Evolutionary conservation across 495 filamentous ascomycete species (phyloP).

Genomic region (Arthonia radiata): DNA sequence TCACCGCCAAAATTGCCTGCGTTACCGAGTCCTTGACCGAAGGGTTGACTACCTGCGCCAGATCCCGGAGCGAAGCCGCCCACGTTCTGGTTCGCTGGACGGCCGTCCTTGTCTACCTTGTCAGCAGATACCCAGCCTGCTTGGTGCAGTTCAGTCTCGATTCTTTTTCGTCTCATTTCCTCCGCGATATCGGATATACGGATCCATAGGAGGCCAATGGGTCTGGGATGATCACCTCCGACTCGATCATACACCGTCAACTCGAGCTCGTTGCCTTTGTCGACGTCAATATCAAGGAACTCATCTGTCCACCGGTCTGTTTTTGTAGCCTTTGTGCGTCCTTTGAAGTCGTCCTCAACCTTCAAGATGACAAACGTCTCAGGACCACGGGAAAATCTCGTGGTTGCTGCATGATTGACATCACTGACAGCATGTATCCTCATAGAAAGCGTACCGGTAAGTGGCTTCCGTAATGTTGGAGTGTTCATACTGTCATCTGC

Average conservation of each 20-base stretch:
- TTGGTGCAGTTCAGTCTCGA: slow-evolving; percentile 75
- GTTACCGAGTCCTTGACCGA: too few relatives aligned
- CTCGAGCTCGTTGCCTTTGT: slow-evolving; percentile 97
- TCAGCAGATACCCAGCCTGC: slow-evolving; percentile 94
- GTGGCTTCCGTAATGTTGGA: slow-evolving; percentile 78
- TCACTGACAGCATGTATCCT: slow-evolving; percentile 73
- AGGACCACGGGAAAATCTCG: slow-evolving; percentile 66
- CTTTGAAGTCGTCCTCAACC: slow-evolving; percentile 78
- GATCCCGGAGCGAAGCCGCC: slow-evolving; percentile 4
- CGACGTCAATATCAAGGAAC: slow-evolving; percentile 68
- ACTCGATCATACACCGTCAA: slow-evolving; percentile 92
- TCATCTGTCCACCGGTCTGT: slow-evolving; percentile 83
- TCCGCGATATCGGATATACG: slow-evolving; percentile 92
- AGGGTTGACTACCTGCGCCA: slow-evolving; percentile 13
- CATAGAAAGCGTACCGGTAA: slow-evolving; percentile 71
- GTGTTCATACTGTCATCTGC: slow-evolving; percentile 90
- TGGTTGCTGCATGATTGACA: slow-evolving; percentile 77
- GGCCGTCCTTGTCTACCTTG: slow-evolving; percentile 43
- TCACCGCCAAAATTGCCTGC: slow-evolving; percentile 11
- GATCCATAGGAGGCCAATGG: slow-evolving; percentile 90
- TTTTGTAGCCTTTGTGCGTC: slow-evolving; percentile 64
- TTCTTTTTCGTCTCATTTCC: slow-evolving; percentile 90
- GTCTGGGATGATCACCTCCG: slow-evolving; percentile 57
- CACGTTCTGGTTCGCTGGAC: slow-evolving; percentile 8
- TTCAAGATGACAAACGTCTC: slow-evolving; percentile 92